Conservation (phyloP, 805 yeast species). For the Pichia phayaonensis region DNA sequence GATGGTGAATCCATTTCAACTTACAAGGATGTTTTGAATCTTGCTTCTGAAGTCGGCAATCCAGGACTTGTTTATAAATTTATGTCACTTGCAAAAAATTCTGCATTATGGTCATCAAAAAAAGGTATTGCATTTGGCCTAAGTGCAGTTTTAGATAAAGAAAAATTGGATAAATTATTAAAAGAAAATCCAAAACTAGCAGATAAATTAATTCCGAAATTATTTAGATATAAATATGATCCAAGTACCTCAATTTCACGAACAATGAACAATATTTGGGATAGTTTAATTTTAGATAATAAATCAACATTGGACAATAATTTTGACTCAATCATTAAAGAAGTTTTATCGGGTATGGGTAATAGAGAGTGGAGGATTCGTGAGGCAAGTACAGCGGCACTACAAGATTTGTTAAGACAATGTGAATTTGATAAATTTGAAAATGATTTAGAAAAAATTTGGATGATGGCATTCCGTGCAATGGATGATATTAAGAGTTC, state of each 20-base stretch:
- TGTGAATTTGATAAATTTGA: constrained; percentile 47
- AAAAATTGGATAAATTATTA: constrained; percentile 59
- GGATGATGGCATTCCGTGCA: constrained; percentile 82
- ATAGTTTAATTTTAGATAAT: constrained; percentile 50
- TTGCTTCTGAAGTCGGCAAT: constrained; percentile 94
- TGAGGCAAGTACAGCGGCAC: constrained; percentile 74
- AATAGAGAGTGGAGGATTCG: constrained; percentile 89
- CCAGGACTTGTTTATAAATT: constrained; percentile 90
- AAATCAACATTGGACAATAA: constrained; percentile 45
- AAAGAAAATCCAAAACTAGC: constrained; percentile 47
- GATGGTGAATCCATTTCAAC: constrained; percentile 87
- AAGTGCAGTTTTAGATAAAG: constrained; percentile 74
- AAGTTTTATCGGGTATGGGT: constrained; percentile 61
- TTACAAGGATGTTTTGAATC: constrained; percentile 76
- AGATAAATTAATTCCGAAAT: constrained; percentile 63
- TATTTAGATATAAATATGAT: constrained; percentile 79
- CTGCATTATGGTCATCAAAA: constrained; percentile 86
- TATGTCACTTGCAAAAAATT: constrained; percentile 83
- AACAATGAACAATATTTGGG: constrained; percentile 90
- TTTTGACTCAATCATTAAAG: constrained; percentile 53
- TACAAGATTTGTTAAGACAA: constrained; percentile 62
- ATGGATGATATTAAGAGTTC: constrained; percentile 94
- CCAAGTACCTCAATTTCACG: constrained; percentile 67
- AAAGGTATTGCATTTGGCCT: constrained; percentile 93
- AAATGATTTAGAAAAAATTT: constrained; percentile 51